phyloP scores from a whole-genome alignment of 164 flowering plant genomes.

The Vitis cinerea region DNA sequence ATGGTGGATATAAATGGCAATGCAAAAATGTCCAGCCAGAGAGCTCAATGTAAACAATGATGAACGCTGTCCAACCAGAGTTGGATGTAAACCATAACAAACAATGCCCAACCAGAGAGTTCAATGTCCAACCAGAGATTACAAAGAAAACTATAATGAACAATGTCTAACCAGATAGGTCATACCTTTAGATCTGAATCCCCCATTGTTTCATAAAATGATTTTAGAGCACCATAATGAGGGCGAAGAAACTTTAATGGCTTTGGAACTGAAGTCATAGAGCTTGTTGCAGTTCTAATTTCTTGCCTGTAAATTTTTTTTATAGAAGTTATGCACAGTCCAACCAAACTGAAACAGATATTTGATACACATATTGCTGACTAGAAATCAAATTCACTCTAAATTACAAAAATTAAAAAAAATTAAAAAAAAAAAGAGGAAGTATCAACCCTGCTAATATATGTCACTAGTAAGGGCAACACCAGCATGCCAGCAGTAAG shows the following conservation, averaged over 20 bases:
- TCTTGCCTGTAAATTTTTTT: slow-evolving; percentile 59
- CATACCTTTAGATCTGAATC: slow-evolving; percentile 78
- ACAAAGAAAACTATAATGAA: not conserved
- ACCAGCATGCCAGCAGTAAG: too few relatives aligned
- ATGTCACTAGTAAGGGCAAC: not conserved
- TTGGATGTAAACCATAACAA: not conserved
- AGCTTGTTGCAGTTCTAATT: slow-evolving; percentile 92
- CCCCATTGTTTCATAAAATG: slow-evolving; percentile 71
- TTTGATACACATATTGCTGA: not conserved
- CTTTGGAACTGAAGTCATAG: slow-evolving; percentile 99
- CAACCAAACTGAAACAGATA: not conserved
- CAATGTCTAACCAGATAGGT: not conserved
- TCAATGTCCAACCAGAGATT: too few relatives aligned
- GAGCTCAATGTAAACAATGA: too few relatives aligned
- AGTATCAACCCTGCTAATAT: not conserved
- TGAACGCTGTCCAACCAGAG: too few relatives aligned
- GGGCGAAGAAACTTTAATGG: slow-evolving; percentile 97
- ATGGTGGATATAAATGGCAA: not conserved
- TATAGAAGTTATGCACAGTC: not conserved
- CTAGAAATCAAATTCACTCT: not conserved
- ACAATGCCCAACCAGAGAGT: not conserved
- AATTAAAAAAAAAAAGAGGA: not conserved
- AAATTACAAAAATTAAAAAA: not conserved
- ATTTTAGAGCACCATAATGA: slow-evolving; percentile 84
- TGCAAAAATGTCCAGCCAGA: not conserved